Percentiles rank a stretch among this genome's conserved stretches.
phyloP scores from a whole-genome alignment of 2,329 filamentous ascomycete species.

The Pseudogymnoascus sp. region DNA sequence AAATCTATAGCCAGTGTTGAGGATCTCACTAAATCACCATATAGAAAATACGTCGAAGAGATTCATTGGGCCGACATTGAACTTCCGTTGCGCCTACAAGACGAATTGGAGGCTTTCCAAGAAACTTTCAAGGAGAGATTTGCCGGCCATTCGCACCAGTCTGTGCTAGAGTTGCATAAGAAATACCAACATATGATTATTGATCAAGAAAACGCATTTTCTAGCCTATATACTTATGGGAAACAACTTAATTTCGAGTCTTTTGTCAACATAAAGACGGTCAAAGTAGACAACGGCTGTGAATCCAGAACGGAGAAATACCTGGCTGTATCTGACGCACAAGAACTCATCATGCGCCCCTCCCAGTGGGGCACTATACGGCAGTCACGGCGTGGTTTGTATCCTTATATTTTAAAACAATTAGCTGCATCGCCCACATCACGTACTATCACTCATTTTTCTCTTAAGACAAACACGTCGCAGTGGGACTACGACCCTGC shows the following conservation, averaged over 20 bases:
- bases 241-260: neutral
- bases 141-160: neutral
- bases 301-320: neutral
- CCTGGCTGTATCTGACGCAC: neutral
- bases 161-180: neutral
- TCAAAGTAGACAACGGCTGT: neutral
- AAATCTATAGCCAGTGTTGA: neutral
- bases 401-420: neutral
- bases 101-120: neutral
- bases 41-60: neutral
- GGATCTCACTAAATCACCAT: neutral
- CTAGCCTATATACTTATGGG: neutral
- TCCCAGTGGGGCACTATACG: neutral
- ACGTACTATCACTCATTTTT: neutral
- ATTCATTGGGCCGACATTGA: neutral
- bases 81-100: neutral
- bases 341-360: neutral
- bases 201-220: neutral
- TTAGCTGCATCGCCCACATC: neutral
- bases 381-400: neutral
- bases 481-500: neutral
- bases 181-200: neutral
- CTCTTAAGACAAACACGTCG: neutral
- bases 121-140: neutral
- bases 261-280: neutral